Base-by-base conservation (phyloP, 495 filamentous ascomycete species). In the Coniosporium apollinis region DNA sequence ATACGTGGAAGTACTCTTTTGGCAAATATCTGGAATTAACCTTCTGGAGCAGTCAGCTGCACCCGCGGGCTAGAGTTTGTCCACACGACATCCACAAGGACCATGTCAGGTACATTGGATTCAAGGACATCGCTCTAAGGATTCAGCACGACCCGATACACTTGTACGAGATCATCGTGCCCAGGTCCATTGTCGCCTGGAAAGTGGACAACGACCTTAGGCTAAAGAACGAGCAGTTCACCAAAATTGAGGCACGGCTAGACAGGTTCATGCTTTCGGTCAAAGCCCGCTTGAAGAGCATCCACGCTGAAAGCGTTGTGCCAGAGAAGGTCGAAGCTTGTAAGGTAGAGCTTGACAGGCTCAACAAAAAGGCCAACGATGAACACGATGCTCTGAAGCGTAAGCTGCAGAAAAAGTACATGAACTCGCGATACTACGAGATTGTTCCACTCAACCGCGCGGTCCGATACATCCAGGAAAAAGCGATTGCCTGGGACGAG, bases 1-100 rank as follows among this genome's bases (percentile, higher is more conserved):
- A 68, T 50, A 93, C 83, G 2, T 99, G 87, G 85, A 96, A 91
- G 55, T 99, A 99, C 53, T 96, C 91, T 0, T 91, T 99, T 48
- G 87, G 76, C 3, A 99, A 99, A 56, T 99, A 94, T 47, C 65
- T 99, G 18, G 91, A 99, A 56, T 62, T 99, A 11, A 89, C 82
- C 2, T 96, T 94, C 49, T 96, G 85, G 87, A 89, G 82, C 51
- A 77, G 68, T 36, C 77, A 83, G 33, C 56, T 94, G 26, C 80
- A 74, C 49, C 66, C 85, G 19, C 70, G 82, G 33, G 77, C 74
- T 11, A 77, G 79, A 7, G 69, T 80, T n/a, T 99, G 91, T 47
- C 76, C 79, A 3, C 91, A 99, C 48, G 86, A 96, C 50, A 69
- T 94, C 38, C 82, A 94, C 54, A 74, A 79, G 28, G 78, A 96